Evolutionary conservation across 306 rosid genomes (phyloP).

Genomic region (Dryas drummondii): DNA sequence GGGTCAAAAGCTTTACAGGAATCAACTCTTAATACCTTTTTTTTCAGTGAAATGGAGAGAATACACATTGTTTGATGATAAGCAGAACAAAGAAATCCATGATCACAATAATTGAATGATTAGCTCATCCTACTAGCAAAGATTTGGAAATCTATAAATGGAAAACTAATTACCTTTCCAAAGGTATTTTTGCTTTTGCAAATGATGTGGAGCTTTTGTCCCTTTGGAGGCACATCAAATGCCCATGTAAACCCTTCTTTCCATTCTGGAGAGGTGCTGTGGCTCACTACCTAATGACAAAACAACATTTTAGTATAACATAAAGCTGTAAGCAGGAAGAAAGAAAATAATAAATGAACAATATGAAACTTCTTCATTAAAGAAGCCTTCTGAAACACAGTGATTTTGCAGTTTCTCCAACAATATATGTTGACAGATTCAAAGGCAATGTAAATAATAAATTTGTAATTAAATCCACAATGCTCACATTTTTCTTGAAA

Average conservation of each 20-base stretch:
- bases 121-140: constrained; percentile 17
- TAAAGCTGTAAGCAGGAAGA: neutral
- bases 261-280: constrained; percentile 90
- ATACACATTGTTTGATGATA: neutral
- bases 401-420: constrained; percentile 1
- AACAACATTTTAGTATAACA: constrained; percentile 6
- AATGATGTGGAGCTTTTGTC: constrained; percentile 86
- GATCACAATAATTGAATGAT: neutral
- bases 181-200: constrained; percentile 99
- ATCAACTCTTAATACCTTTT: neutral
- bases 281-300: constrained; percentile 70
- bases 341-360: constrained; percentile 24
- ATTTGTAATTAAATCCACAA: neutral
- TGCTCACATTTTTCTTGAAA: neutral
- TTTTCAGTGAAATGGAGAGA: neutral
- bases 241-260: constrained; percentile 99
- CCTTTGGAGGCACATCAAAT: constrained; percentile 95
- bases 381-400: neutral
- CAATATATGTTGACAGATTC: neutral
- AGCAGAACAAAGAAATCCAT: neutral
- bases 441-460: neutral
- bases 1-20: neutral
- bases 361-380: constrained; percentile 1
- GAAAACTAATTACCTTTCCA: constrained; percentile 74
- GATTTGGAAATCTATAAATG: constrained; percentile 20